Evolutionary conservation across 306 rosid species (phyloP).

Genomic region (Vicia villosa): DNA sequence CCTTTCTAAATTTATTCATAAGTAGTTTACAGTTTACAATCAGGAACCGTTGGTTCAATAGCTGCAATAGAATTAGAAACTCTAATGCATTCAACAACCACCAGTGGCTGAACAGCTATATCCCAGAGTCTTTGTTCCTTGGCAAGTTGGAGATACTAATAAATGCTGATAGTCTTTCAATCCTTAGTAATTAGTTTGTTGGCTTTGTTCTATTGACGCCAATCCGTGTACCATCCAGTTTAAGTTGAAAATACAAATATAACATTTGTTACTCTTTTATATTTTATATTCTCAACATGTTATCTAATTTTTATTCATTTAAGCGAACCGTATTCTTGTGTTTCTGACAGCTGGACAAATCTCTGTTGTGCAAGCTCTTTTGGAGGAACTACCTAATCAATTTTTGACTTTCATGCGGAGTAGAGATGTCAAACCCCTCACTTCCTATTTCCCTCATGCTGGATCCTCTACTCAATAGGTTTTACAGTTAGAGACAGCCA

Average conservation of each 20-base stretch:
- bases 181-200: not conserved
- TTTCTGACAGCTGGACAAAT: conserved; percentile 53
- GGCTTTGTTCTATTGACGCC: not conserved
- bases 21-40: too few species aligned
- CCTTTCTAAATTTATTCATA: too few species aligned
- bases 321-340: not conserved
- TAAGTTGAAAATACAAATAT: not conserved
- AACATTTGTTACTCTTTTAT: not conserved
- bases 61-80: too few species aligned
- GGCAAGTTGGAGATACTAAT: too few species aligned
- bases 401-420: conserved; percentile 70
- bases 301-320: too few species aligned
- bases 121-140: too few species aligned
- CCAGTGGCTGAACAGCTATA: too few species aligned
- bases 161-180: not conserved
- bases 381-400: conserved; percentile 83
- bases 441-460: conserved; percentile 9
- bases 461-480: conserved; percentile 13
- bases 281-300: not conserved
- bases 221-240: too few species aligned
- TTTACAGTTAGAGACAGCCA: not conserved
- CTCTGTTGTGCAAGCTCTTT: conserved; percentile 66
- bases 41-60: too few species aligned
- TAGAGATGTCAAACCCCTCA: conserved; percentile 58
- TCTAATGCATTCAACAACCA: too few species aligned